phyloP scores from a whole-genome alignment of 2,329 filamentous ascomycete species.

The Cercospora citrullina region DNA sequence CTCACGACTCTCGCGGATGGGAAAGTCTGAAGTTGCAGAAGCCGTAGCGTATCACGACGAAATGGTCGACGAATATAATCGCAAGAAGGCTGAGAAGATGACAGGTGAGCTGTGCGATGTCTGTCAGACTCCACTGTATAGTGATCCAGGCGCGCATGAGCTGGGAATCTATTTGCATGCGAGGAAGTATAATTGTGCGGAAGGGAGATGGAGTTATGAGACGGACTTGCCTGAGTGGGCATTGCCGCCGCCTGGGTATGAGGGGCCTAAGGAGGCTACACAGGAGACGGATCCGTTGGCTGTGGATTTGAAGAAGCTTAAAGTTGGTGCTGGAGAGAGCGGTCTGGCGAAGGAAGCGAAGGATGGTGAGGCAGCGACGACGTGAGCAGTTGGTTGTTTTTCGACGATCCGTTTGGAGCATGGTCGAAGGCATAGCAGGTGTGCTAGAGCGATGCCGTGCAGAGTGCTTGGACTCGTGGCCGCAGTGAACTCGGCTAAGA shows the following conservation, averaged over 20 bases:
- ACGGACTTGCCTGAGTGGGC: constrained; percentile 86
- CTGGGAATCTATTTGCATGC: constrained; percentile 93
- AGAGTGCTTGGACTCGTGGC: too few relatives aligned
- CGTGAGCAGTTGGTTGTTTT: too few relatives aligned
- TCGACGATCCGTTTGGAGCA: too few relatives aligned
- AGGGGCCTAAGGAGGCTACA: constrained; percentile 68
- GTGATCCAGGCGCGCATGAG: constrained; percentile 86
- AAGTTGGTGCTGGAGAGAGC: background rate
- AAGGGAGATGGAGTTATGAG: constrained; percentile 82
- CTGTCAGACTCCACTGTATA: constrained; percentile 87
- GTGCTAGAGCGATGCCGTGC: too few relatives aligned
- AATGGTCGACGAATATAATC: constrained; percentile 87
- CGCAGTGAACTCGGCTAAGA: too few relatives aligned
- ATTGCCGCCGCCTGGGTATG: constrained; percentile 70
- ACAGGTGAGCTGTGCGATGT: constrained; percentile 78
- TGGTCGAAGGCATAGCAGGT: too few relatives aligned
- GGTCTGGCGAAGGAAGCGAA: too few relatives aligned
- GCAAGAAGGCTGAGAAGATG: constrained; percentile 88
- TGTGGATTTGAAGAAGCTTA: constrained; percentile 46
- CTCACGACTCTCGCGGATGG: constrained; percentile 80
- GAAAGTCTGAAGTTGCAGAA: constrained; percentile 87
- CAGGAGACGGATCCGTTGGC: constrained; percentile 49
- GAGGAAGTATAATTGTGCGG: constrained; percentile 79
- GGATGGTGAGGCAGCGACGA: too few relatives aligned
- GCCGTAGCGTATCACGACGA: constrained; percentile 92